Evolutionary conservation across 306 rosid genomes (phyloP).

Genomic region (Sesbania bispinosa): DNA sequence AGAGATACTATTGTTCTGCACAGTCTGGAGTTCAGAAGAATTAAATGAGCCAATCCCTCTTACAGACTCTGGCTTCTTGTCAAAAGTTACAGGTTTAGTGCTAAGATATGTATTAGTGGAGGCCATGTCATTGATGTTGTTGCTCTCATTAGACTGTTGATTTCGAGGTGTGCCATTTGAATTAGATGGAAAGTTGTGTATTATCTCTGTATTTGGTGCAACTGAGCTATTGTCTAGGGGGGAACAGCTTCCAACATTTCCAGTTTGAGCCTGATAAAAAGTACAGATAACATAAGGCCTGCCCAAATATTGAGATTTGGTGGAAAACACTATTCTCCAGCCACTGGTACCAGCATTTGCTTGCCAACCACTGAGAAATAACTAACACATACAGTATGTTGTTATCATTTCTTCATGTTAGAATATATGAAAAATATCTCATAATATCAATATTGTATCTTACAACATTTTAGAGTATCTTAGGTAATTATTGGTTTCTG

Average conservation of each 20-base stretch:
- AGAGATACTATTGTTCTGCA: conserved; percentile 32
- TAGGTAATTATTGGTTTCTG: background rate
- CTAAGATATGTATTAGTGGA: conserved; percentile 35
- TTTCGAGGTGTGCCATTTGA: conserved; percentile 43
- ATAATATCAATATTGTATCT: background rate
- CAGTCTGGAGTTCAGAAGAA: conserved; percentile 35
- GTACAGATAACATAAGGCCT: conserved; percentile 19
- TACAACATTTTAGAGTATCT: background rate
- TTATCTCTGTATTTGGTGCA: conserved; percentile 37
- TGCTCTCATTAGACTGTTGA: conserved; percentile 51
- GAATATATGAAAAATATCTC: background rate
- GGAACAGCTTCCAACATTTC: conserved; percentile 50
- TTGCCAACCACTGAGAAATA: conserved; percentile 23
- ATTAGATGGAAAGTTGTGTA: conserved; percentile 33
- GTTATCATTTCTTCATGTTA: background rate
- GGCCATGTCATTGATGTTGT: conserved; percentile 44
- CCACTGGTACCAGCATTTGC: conserved; percentile 5
- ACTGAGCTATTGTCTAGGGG: conserved; percentile 40
- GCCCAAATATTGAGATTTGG: background rate
- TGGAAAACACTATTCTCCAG: background rate
- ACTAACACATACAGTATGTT: background rate
- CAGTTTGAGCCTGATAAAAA: conserved; percentile 46
- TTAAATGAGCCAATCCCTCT: conserved; percentile 36
- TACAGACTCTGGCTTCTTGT: conserved; percentile 37
- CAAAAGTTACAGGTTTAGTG: conserved; percentile 39